Evolutionary conservation across 1,284 basidiomycete species (phyloP).

Genomic region (Sporisorium reilianum): DNA sequence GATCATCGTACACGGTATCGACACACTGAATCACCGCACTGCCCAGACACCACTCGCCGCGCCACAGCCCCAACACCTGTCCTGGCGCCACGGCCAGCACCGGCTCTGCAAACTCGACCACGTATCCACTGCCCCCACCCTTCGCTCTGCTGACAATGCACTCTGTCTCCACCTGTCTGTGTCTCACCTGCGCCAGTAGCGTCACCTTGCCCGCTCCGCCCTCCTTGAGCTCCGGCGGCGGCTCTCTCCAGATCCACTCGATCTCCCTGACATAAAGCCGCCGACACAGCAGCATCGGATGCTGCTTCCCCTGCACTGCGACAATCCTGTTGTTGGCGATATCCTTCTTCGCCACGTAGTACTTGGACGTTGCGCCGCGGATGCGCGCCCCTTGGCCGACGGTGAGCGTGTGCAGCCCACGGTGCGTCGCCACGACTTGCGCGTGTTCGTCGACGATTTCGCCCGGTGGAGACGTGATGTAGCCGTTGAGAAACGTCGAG

Average conservation of each 20-base stretch:
- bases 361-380: constrained; percentile 75
- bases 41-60: constrained; percentile 83
- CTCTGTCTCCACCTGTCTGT: constrained; percentile 76
- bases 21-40: constrained; percentile 77
- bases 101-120: constrained; percentile 73
- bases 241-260: constrained; percentile 41
- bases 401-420: constrained; percentile 87
- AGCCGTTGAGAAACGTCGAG: constrained; percentile 72
- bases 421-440: constrained; percentile 76
- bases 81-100: constrained; percentile 82
- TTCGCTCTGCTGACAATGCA: constrained; percentile 70
- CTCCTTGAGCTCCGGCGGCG: constrained; percentile 69
- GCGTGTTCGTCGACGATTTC: constrained; percentile 78
- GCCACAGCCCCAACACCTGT: constrained; percentile 82
- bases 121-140: constrained; percentile 19
- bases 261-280: constrained; percentile 30
- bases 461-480: constrained; percentile 78
- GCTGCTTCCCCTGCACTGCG: constrained; percentile 81
- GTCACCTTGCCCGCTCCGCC: constrained; percentile 73
- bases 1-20: constrained; percentile 44
- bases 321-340: constrained; percentile 75
- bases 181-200: constrained; percentile 80
- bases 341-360: constrained; percentile 85
- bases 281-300: constrained; percentile 76
- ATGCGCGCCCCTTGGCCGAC: constrained; percentile 84